Base-by-base conservation (phyloP, 139 green algal species). In the Tetraselmis chui region DNA sequence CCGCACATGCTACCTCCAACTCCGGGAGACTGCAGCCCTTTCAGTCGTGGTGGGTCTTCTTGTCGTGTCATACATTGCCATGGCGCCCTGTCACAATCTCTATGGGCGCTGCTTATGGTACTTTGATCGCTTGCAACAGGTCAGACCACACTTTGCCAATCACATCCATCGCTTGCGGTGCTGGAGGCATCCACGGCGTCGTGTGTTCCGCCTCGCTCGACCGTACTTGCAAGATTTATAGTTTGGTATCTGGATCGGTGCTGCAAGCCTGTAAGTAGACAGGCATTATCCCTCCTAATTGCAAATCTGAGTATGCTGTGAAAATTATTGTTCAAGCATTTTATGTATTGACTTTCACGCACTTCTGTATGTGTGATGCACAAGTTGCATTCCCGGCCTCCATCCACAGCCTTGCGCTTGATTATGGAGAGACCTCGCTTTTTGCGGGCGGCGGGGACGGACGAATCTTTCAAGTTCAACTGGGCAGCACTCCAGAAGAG, bases 101-200 rank as follows among this genome's bases (percentile, higher is more conserved):
- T n/a, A n/a, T n/a, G n/a, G n/a, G n/a, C n/a, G n/a, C n/a, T n/a
- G n/a, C n/a, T 59, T 80, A 25, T 77, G 23, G n/a, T 81, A n/a
- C 29, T 32, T 32, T 32, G 0, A 27, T 26, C 29, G 23, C 82
- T 82, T 30, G 23, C 32, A 75, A 32, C 84, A 92, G 91, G 92
- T 93, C 90, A 0, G 91, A 96, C 29, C 95, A 98, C 85, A 96
- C 93, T 0, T 88, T 98, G 24, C 89, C 91, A 0, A 86, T 98
- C 0, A 97, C 92, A 1, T 84, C 77, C 29, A 75, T 98, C 30
- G 76, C 78, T 27, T 59, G 89, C 1, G 88, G 92, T 18, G 80
- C 79, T 0, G 92, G 90, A 0, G 91, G 88, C 29, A 81, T 77
- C 27, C 88, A 83, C 28, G 86, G 88, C 1, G 32, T 96, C 0